These are phyloP conservation scores for Hymenoscyphus fructigenus DNA, from an alignment of 2,329 filamentous ascomycete species.

Conservation along the genomic window DNA sequence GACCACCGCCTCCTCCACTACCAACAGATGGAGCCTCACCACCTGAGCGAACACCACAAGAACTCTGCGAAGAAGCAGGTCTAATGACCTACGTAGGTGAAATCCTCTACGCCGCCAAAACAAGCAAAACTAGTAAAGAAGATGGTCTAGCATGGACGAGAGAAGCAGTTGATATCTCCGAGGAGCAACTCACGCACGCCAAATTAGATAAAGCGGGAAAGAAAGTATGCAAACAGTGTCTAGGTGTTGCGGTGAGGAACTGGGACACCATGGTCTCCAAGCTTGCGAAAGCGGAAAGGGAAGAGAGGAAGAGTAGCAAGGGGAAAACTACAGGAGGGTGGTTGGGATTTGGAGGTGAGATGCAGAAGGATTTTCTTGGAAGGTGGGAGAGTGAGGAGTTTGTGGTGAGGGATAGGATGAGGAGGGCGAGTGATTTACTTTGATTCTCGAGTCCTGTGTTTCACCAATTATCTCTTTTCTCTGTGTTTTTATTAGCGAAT, in stretches of 20 bases:
- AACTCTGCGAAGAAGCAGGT: conserved; percentile 80
- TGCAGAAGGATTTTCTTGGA: conserved; percentile 27
- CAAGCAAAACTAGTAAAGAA: conserved; percentile 46
- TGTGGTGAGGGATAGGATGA: conserved; percentile 35
- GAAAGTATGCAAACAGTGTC: conserved; percentile 72
- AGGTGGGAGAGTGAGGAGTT: conserved; percentile 39
- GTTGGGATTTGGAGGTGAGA: conserved; percentile 31
- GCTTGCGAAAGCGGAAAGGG: conserved; percentile 46
- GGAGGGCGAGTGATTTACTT: conserved; percentile 30
- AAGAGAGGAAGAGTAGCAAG: conserved; percentile 17
- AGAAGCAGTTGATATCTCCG: conserved; percentile 79
- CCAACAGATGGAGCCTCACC: conserved; percentile 68
- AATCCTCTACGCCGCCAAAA: conserved; percentile 73
- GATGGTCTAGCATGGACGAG: conserved; percentile 86
- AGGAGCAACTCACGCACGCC: conserved; percentile 58
- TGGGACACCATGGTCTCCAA: conserved; percentile 78
- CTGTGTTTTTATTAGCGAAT: no score
- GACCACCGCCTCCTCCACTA: conserved; percentile 67
- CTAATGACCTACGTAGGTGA: conserved; percentile 91
- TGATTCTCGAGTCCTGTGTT: background rate
- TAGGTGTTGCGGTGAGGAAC: conserved; percentile 73
- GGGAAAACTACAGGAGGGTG: conserved; percentile 25
- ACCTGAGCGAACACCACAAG: conserved; percentile 61
- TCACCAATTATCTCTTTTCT: no score
- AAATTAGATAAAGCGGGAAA: conserved; percentile 40